A percentile compares a stretch with the other conserved stretches of the same genome.
phyloP scores from a whole-genome alignment of 1,139 yeast genomes.

The Pichia sp. region DNA sequence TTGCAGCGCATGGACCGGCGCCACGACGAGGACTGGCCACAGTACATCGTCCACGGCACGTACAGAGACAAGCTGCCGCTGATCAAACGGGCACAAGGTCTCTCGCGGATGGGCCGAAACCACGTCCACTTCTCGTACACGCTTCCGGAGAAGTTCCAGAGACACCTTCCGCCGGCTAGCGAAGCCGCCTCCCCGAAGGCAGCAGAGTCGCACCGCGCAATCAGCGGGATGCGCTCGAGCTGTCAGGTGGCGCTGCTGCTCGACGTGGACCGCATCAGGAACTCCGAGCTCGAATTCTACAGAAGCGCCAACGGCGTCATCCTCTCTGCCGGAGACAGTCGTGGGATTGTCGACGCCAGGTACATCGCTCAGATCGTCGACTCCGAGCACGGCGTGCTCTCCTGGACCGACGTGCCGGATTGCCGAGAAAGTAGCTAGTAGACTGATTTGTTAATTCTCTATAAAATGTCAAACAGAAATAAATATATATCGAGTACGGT shows the following conservation, averaged over 20 bases:
- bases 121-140: constrained; percentile 78
- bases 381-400: constrained; percentile 6
- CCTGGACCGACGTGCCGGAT: background rate
- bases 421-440: too few species aligned
- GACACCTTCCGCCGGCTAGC: too few species aligned
- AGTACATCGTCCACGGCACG: constrained; percentile 75
- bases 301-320: constrained; percentile 72
- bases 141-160: constrained; percentile 23
- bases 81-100: constrained; percentile 54
- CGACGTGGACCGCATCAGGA: constrained; percentile 45
- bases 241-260: constrained; percentile 62
- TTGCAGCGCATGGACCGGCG: constrained; percentile 26
- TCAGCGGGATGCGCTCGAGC: constrained; percentile 69
- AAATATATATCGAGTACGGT: background rate
- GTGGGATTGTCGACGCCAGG: constrained; percentile 48
- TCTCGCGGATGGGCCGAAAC: constrained; percentile 66
- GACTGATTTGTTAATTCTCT: background rate
- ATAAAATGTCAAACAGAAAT: background rate
- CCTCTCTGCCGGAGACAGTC: constrained; percentile 54
- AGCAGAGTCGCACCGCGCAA: constrained; percentile 35
- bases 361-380: constrained; percentile 38
- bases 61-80: constrained; percentile 42
- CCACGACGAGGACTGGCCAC: constrained; percentile 36
- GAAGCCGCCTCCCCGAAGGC: too few species aligned
- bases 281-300: constrained; percentile 51